Evolutionary conservation across 1,139 yeast species (phyloP).

Genomic region (Kluyveromyces sp.): DNA sequence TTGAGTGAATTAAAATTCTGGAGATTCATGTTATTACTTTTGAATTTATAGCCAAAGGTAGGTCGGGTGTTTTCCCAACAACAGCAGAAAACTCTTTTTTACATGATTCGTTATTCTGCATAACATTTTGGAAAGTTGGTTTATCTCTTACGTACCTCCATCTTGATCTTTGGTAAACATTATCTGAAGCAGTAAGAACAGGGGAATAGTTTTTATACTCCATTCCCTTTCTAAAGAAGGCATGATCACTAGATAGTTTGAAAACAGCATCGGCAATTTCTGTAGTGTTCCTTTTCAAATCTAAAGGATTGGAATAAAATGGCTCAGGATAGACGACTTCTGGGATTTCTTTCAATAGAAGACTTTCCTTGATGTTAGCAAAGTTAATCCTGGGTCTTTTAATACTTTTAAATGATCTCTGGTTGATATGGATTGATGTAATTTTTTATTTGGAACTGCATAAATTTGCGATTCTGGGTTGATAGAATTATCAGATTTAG

Average conservation of each 20-base stretch:
- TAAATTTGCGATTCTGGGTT: no score
- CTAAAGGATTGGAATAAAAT: slow-evolving; percentile 44
- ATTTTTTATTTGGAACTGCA: no score
- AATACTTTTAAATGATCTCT: slow-evolving; percentile 6
- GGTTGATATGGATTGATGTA: no score
- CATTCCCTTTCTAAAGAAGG: slow-evolving; percentile 22
- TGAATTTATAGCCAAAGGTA: slow-evolving; percentile 26
- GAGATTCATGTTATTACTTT: slow-evolving; percentile 17
- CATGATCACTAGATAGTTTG: slow-evolving; percentile 26
- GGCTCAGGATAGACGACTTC: slow-evolving; percentile 56
- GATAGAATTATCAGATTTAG: no score
- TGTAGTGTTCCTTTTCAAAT: slow-evolving; percentile 48
- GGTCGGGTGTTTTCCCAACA: slow-evolving; percentile 28
- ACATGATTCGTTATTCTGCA: not conserved
- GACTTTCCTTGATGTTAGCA: slow-evolving; percentile 17
- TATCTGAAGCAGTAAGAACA: slow-evolving; percentile 6
- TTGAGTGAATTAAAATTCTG: slow-evolving; percentile 4
- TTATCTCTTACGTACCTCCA: slow-evolving; percentile 37
- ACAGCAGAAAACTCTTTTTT: not conserved
- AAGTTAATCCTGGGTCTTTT: slow-evolving; percentile 10
- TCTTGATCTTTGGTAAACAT: slow-evolving; percentile 8
- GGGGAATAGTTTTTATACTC: slow-evolving; percentile 17
- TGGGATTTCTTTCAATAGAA: slow-evolving; percentile 42
- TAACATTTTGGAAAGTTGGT: slow-evolving; percentile 36
- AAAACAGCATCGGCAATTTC: slow-evolving; percentile 62